Base-by-base conservation (phyloP, 352 stramenopile species). In the Phytopythium montanum region DNA sequence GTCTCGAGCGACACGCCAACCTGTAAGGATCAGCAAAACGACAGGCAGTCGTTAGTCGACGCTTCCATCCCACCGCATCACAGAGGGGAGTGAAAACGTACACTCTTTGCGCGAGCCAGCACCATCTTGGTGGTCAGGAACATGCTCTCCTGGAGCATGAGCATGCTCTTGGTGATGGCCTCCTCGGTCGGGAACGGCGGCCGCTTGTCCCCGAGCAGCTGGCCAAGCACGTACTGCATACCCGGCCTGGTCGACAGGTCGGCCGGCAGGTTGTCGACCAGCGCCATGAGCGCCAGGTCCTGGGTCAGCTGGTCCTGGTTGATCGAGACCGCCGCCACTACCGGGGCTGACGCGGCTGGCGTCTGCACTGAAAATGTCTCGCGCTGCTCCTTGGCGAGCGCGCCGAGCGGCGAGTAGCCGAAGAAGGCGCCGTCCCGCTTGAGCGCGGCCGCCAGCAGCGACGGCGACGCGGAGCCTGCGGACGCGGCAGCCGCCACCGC, bases 211-310 rank as follows among this genome's bases (percentile, higher is more conserved):
- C 81, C 81, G 0, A 90, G 48, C 31, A 93, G 48, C 48, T 91
- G 72, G 57, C 69, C 69, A 50, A 88, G 63, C 14, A 93, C 71
- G 62, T 90, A 88, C 57, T 89, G 74, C 61, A 93, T 81, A 2
- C 84, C 84, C 3, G 78, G 75, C 31, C 80, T 80, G 2, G 58
- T 63, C 6, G 81, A 68, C 48, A 87, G 88, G 52, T 83, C 67
- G 10, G 90, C 62, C 1, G 81, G 81, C 46, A 93, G 38, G 59
- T 93, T 93, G 59, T 93, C 84, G 52, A 87, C 73, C 10, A 91
- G 59, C 4, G 81, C 76, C 74, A 86, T 86, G 5, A 93, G 63
- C 26, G 79, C 81, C 59, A 93, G 69, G 56, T 93, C 84, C 49
- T 91, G 81, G 9, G 76, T 72, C 23, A 91, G 71, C 33, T 93